These are phyloP conservation scores for Penicillium sp. DNA, from an alignment of 2,329 filamentous ascomycete genomes.

Conservation along the genomic window DNA sequence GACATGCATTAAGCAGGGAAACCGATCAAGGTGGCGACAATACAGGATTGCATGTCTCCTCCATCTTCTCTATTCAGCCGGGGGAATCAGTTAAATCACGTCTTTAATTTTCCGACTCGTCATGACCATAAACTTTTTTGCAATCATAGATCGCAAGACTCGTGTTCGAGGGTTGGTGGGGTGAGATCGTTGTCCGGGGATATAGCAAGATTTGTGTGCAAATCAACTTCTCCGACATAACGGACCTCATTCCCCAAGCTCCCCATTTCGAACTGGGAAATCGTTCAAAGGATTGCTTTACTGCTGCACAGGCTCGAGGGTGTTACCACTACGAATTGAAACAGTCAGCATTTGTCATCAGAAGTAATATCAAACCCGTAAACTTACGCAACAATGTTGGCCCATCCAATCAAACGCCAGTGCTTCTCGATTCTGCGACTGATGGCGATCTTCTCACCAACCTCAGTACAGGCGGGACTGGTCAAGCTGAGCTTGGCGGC, in stretches of 20 bases:
- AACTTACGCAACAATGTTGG: constrained; percentile 66
- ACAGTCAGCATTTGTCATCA: constrained; percentile 6
- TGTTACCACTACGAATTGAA: constrained; percentile 43
- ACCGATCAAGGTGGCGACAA: constrained; percentile 20
- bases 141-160: constrained; percentile 22
- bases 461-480: constrained; percentile 91
- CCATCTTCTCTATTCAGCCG: constrained; percentile 35
- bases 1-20: constrained; percentile 12
- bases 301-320: constrained; percentile 46
- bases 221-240: constrained; percentile 14
- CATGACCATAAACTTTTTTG: constrained; percentile 33
- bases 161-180: constrained; percentile 20
- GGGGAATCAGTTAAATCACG: constrained; percentile 33
- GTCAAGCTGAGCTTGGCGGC: constrained; percentile 92
- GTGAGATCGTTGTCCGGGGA: constrained; percentile 13
- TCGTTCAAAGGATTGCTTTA: constrained; percentile 30
- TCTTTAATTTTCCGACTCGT: constrained; percentile 28
- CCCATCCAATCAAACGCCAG: constrained; percentile 94
- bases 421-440: constrained; percentile 98
- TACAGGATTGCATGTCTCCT: constrained; percentile 15
- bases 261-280: constrained; percentile 17
- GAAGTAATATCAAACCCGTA: not conserved
- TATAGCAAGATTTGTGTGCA: constrained; percentile 9
- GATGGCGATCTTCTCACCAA: constrained; percentile 96
- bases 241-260: constrained; percentile 11